A percentile compares a stretch with the other conserved stretches of the same genome.
Evolutionary conservation across 129 eudicot genomes (phyloP).

Genomic region (Helianthus annuus): HanXRQr2.0-SUNRISE NC_035441.2:45329391-45329890

Average conservation of each 20-base stretch:
- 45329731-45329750: conserved; percentile 18
- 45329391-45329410: no score
- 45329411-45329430: not conserved
- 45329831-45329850: no score
- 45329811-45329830: conserved; percentile 2
- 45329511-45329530: not conserved
- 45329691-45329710: conserved; percentile 1
- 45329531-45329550: no score
- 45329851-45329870: conserved; percentile 10
- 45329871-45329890: not conserved
- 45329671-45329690: conserved; percentile 13
- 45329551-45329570: conserved; percentile 19
- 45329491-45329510: not conserved
- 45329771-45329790: not conserved
- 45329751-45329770: not conserved
- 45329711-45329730: conserved; percentile 23
- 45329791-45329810: conserved; percentile 6
- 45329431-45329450: conserved; percentile 24
- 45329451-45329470: not conserved
- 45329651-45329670: conserved; percentile 10
- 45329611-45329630: no score
- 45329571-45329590: not conserved
- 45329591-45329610: no score
- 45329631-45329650: not conserved
- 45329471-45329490: conserved; percentile 14